Conservation (phyloP, 805 yeast species). For the Cyberlindnera sargentensis region DNA sequence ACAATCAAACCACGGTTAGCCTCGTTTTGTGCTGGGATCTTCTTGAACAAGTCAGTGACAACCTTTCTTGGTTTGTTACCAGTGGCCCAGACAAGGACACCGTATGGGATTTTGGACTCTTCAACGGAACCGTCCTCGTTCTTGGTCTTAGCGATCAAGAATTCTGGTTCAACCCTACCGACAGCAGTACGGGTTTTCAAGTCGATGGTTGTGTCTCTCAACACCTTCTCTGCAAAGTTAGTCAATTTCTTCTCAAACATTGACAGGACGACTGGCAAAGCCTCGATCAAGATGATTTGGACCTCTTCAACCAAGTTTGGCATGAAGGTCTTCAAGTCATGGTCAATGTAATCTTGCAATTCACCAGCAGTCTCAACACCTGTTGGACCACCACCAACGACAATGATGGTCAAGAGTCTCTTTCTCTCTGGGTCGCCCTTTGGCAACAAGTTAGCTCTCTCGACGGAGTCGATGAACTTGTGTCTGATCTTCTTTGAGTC, state of each 20-base stretch:
- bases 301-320: slow-evolving; percentile 83
- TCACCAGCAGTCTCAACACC: slow-evolving; percentile 98
- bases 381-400: slow-evolving; percentile 97
- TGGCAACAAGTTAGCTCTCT: slow-evolving; percentile 81
- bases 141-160: slow-evolving; percentile 67
- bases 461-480: slow-evolving; percentile 78
- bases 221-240: slow-evolving; percentile 35
- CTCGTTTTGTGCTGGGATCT: slow-evolving; percentile 70
- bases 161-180: slow-evolving; percentile 69
- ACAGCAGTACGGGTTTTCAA: slow-evolving; percentile 84
- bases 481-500: slow-evolving; percentile 80
- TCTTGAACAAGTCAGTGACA: slow-evolving; percentile 55
- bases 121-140: slow-evolving; percentile 64
- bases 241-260: slow-evolving; percentile 39
- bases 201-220: slow-evolving; percentile 51
- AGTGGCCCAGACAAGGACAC: slow-evolving; percentile 94
- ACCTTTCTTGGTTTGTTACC: slow-evolving; percentile 86
- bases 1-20: slow-evolving; percentile 85
- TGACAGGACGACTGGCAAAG: slow-evolving; percentile 76
- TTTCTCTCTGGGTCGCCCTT: slow-evolving; percentile 74
- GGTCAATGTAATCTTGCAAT: slow-evolving; percentile 88
- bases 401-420: slow-evolving; percentile 79
- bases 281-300: slow-evolving; percentile 82
- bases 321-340: slow-evolving; percentile 80
- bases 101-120: slow-evolving; percentile 64